Base-by-base conservation (phyloP, 768 basidiomycete genomes). In the Trametes sanguinea region DNA sequence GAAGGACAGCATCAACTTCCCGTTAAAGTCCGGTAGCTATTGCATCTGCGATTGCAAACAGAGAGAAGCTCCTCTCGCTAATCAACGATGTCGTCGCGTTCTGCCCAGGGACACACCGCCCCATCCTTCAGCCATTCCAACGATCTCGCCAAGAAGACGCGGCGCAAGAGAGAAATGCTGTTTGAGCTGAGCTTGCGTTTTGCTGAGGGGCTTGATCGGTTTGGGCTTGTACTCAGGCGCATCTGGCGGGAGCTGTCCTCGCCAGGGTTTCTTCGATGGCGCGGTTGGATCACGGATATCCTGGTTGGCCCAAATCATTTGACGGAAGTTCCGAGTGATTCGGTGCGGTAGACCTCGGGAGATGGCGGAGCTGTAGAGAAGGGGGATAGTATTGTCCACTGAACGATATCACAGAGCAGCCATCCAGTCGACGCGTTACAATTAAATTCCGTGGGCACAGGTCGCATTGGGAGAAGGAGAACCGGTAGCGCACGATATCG, bases 351-450 rank as follows among this genome's bases (percentile, higher is more conserved):
- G 73, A 13, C 90, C 90, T 30, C 87, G 82, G 37, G 83, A 81
- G 60, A 78, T 76, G 3, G 83, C 81, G n/a, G 90, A 86, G 30
- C 78, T 83, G 72, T 83, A 80, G 48, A 92, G 70, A 8, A 92
- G 65, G 35, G 78, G 77, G 43, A 92, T 77, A 0, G 89, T 90
- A 61, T 79, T 81, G 67, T 92, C 89, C 72, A 89, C 90, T 92
- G 61, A 2, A 45, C 35, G 29, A 42, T 11, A 54, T 45, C 42
- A 37, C 57, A 57, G 69, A 48, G 33, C 6, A 46, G 54, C 22
- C 11, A 37, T 37, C 22, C 22, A 22, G 22, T 22, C 22, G 22
- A 22, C 22, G 22, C 22, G 22, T 22, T 22, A 22, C 22, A 22
- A 22, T 22, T 22, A 22, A 22, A 22, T 22, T 22, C 22, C 22